These are phyloP conservation scores for Mycena polygramma DNA, from an alignment of 768 basidiomycete genomes.

Conservation along the genomic window DNA sequence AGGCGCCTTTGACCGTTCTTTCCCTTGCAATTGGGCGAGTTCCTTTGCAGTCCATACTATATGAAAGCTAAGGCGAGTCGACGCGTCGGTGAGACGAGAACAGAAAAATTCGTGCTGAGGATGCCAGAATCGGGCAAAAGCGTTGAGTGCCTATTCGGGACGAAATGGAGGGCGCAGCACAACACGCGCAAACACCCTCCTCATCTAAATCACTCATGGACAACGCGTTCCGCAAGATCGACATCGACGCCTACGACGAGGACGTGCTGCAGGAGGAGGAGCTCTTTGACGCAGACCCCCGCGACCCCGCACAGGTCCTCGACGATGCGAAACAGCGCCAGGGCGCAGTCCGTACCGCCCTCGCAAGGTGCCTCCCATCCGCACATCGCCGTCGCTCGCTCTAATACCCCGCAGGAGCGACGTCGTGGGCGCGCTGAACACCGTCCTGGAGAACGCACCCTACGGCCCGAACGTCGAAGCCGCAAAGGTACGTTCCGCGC, in stretches of 20 bases:
- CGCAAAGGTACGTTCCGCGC: constrained; percentile 81
- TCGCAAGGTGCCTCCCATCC: constrained; percentile 70
- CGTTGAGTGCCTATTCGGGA: not conserved
- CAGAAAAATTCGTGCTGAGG: no score
- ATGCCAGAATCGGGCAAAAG: no score
- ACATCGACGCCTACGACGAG: constrained; percentile 95
- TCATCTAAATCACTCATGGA: constrained; percentile 59
- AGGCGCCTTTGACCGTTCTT: no score
- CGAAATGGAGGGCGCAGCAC: not conserved
- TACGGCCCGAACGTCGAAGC: constrained; percentile 90
- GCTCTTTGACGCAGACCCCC: constrained; percentile 88
- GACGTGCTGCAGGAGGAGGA: constrained; percentile 88
- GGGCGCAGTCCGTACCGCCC: constrained; percentile 73
- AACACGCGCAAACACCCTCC: constrained; percentile 15
- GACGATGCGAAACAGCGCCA: constrained; percentile 84
- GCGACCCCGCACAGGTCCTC: constrained; percentile 79
- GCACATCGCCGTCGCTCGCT: not conserved
- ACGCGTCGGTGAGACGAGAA: no score
- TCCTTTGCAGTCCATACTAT: no score
- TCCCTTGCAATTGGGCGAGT: no score
- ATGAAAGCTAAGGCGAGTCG: no score
- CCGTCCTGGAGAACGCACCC: constrained; percentile 84
- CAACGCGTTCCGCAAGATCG: constrained; percentile 88
- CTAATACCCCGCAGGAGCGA: constrained; percentile 70
- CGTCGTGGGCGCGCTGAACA: constrained; percentile 75